Evolutionary conservation across 352 stramenopile species (phyloP).

Genomic region (Globisporangium lucens): DNA sequence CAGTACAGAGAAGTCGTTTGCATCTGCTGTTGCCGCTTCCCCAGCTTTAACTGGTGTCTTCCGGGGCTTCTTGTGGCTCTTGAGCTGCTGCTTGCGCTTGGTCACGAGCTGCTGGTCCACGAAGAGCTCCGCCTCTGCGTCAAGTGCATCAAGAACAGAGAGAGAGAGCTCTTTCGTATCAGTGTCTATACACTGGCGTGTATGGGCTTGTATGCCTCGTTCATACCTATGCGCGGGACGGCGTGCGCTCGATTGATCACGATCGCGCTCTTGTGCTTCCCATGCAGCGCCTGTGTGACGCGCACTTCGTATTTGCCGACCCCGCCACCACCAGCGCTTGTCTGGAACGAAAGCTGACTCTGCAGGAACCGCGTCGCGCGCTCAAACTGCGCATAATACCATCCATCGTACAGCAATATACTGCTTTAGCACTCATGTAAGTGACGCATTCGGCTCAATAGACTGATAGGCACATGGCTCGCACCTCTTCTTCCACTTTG

Average conservation of each 20-base stretch:
- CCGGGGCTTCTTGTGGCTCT: slow-evolving; percentile 1
- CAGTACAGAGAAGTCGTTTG: slow-evolving; percentile 16
- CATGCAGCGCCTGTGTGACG: slow-evolving; percentile 21
- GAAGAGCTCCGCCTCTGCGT: slow-evolving; percentile 46
- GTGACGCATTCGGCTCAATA: not conserved
- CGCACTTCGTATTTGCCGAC: slow-evolving; percentile 48
- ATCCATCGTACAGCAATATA: not conserved
- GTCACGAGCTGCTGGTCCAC: slow-evolving; percentile 34
- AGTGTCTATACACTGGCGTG: not conserved
- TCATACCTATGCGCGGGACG: slow-evolving; percentile 56
- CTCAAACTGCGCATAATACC: slow-evolving; percentile 37
- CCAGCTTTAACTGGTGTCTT: not conserved
- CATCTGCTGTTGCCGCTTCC: slow-evolving; percentile 19
- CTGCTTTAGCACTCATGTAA: not conserved
- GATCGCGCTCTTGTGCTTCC: slow-evolving; percentile 31
- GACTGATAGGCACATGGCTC: not conserved
- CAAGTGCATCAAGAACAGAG: not conserved
- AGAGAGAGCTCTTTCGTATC: not conserved
- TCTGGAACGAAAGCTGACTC: slow-evolving; percentile 26
- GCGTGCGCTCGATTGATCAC: slow-evolving; percentile 50
- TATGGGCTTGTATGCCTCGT: not conserved
- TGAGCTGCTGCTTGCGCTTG: slow-evolving; percentile 9
- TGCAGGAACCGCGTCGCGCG: slow-evolving; percentile 38
- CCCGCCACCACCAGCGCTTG: slow-evolving; percentile 1
- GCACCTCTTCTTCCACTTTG: slow-evolving; percentile 41